A percentile compares a stretch with the other conserved stretches of the same genome.
These are phyloP conservation scores for Strobilomyces dryophilus DNA, from an alignment of 768 basidiomycete species.

Conservation along the genomic window DNA sequence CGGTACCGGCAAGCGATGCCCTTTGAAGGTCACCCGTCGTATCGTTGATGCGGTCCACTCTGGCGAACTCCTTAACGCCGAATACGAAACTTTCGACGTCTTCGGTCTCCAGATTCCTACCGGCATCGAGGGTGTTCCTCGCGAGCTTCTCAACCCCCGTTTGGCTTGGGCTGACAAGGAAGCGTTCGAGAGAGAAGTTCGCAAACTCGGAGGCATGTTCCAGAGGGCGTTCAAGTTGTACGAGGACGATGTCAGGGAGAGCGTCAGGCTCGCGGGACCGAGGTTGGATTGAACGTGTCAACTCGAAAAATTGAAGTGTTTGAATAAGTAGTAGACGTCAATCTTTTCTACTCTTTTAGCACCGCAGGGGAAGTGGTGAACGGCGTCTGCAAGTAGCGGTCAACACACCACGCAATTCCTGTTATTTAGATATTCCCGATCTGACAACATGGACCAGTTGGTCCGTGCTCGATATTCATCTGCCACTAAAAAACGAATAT, in stretches of 20 bases:
- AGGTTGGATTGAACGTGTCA: slow-evolving; percentile 20
- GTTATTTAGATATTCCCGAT: slow-evolving; percentile 5
- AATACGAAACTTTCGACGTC: slow-evolving; percentile 78
- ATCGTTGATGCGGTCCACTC: slow-evolving; percentile 98
- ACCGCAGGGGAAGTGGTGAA: not conserved
- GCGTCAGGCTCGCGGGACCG: slow-evolving; percentile 83
- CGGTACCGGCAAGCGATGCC: slow-evolving; percentile 91
- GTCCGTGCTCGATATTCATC: slow-evolving; percentile 2
- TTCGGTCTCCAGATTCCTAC: slow-evolving; percentile 89
- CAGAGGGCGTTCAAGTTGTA: slow-evolving; percentile 90
- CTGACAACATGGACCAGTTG: not conserved
- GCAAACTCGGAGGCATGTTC: slow-evolving; percentile 93
- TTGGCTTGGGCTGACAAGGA: slow-evolving; percentile 87
- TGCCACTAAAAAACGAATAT: slow-evolving; percentile 12
- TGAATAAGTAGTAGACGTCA: not conserved
- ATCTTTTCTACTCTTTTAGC: not conserved
- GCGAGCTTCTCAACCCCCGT: slow-evolving; percentile 84
- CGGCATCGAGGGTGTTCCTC: slow-evolving; percentile 77
- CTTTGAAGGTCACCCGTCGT: slow-evolving; percentile 90
- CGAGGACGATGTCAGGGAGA: slow-evolving; percentile 76
- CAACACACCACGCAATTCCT: slow-evolving; percentile 20
- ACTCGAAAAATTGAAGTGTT: not conserved
- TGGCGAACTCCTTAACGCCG: slow-evolving; percentile 81
- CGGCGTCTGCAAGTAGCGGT: not conserved
- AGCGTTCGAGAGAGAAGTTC: slow-evolving; percentile 84